Conservation (phyloP, 345 rosid genomes). For the Carallia brachiata region DNA sequence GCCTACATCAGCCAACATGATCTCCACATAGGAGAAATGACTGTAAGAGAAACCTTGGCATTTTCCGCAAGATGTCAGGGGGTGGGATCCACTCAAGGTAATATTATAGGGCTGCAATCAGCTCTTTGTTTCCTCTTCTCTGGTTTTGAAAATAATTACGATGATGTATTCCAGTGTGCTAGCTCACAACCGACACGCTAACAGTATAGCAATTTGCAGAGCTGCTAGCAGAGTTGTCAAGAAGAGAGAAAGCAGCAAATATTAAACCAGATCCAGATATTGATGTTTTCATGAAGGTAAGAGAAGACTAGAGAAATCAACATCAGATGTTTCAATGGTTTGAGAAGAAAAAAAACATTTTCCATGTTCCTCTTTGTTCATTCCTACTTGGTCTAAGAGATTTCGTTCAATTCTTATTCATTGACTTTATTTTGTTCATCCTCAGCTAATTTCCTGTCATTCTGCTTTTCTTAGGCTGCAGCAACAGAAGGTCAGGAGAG, state of each 20-base stretch:
- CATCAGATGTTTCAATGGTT: too few species aligned
- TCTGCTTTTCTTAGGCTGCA: conserved; percentile 39
- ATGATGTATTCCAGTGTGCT: conserved; percentile 38
- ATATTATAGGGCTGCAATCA: background rate
- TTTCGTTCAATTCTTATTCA: too few species aligned
- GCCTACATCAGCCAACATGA: conserved; percentile 65
- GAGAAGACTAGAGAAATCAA: background rate
- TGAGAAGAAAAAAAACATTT: too few species aligned
- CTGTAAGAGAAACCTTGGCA: conserved; percentile 69
- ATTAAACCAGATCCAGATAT: conserved; percentile 73
- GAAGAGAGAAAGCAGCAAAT: conserved; percentile 67
- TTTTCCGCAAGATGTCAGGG: conserved; percentile 65
- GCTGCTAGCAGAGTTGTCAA: conserved; percentile 51
- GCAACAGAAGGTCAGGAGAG: conserved; percentile 49
- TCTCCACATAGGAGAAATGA: conserved; percentile 49
- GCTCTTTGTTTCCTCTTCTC: too few species aligned
- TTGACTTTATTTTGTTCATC: too few species aligned
- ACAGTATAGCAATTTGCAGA: conserved; percentile 32
- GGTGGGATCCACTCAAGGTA: conserved; percentile 59
- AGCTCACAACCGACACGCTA: background rate
- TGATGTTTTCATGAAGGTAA: conserved; percentile 76
- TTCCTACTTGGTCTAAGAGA: too few species aligned
- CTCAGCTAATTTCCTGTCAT: background rate
- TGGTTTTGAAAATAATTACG: too few species aligned
- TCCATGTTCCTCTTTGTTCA: too few species aligned